Base-by-base conservation (phyloP, 1,139 yeast species). In the Groenewaldozyma auringiensis region DNA sequence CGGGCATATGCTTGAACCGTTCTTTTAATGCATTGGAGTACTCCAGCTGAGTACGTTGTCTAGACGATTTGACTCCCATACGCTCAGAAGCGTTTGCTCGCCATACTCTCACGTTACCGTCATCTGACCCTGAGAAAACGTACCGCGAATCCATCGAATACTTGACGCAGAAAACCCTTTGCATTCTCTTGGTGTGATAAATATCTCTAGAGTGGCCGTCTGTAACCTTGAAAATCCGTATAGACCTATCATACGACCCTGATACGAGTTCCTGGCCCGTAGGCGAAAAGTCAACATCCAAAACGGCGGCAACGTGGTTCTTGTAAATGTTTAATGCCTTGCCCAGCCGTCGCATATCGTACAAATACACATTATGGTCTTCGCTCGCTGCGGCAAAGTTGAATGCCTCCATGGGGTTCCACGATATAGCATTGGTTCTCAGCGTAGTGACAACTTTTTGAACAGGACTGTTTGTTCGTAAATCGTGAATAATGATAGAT, bases 371-470 rank as follows among this genome's bases (percentile, higher is more conserved):
- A 62, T 94, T 94, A 66, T 92, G 97, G 68, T 94, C 98, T 67
- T 94, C 99, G 60, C 79, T 79, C 1, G 88, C 98, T 43, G 86
- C 79, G 17, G 92, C 97, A 68, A 94, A 89, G 60, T 83, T 81
- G 68, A 79, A 92, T 1, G 98, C 95, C 66, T 92, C 97, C 84
- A 92, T 86, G 3, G 99, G 99, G 65, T 94, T 92, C 97, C 97
- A 94, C 46, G 89, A 75, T 29, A 94, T 72, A 40, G 94, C 75
- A 64, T 94, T 94, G 21, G 94, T 85, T 58, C 94, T 75, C 74
- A 92, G 72, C 25, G 79, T 71, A 25, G 95, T 86, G 40, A 83
- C 85, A 50, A 92, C 78, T 64, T 88, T 89, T 63, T 94, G 97
- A 2, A 94, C 79, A 11, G 98, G 96, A 1, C 95, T 76, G 58